These are phyloP conservation scores for Mycena maculata DNA, from an alignment of 768 basidiomycete genomes.

Conservation along the genomic window DNA sequence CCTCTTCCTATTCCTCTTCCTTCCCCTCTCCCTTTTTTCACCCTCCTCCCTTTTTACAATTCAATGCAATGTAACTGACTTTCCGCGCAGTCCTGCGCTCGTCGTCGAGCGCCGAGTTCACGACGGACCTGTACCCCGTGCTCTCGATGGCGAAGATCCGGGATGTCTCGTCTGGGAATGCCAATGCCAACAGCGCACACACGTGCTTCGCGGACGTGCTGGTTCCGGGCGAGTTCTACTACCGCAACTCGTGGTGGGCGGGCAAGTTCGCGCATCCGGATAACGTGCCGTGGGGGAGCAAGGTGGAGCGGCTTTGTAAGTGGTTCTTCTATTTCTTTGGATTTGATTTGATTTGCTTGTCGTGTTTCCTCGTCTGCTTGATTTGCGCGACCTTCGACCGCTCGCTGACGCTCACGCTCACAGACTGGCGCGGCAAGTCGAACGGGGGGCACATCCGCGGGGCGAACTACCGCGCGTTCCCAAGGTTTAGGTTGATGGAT, in stretches of 20 bases:
- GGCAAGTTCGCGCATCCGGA: slow-evolving; percentile 30
- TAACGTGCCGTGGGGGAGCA: slow-evolving; percentile 24
- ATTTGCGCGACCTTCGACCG: not conserved
- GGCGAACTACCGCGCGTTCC: slow-evolving; percentile 26
- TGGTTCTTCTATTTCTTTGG: not conserved
- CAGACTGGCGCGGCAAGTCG: slow-evolving; percentile 36
- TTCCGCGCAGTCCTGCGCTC: slow-evolving; percentile 26
- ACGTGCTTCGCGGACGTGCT: slow-evolving; percentile 31
- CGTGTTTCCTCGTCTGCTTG: no score
- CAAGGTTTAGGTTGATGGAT: slow-evolving; percentile 31
- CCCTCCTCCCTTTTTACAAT: not conserved
- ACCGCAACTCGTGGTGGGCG: slow-evolving; percentile 34
- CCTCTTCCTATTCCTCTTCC: not conserved
- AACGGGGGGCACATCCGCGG: slow-evolving; percentile 34
- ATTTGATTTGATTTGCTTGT: not conserved
- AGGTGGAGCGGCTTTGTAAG: slow-evolving; percentile 24
- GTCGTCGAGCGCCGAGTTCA: slow-evolving; percentile 34
- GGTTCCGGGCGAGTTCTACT: slow-evolving; percentile 34
- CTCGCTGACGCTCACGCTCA: not conserved
- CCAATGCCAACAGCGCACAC: no score
- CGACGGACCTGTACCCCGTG: slow-evolving; percentile 34
- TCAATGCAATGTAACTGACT: not conserved
- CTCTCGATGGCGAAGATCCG: slow-evolving; percentile 32
- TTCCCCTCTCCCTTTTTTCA: not conserved
- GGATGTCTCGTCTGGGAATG: no score